These are phyloP conservation scores for Pichia sp. DNA, from an alignment of 1,139 yeast genomes.

Conservation along the genomic window DNA sequence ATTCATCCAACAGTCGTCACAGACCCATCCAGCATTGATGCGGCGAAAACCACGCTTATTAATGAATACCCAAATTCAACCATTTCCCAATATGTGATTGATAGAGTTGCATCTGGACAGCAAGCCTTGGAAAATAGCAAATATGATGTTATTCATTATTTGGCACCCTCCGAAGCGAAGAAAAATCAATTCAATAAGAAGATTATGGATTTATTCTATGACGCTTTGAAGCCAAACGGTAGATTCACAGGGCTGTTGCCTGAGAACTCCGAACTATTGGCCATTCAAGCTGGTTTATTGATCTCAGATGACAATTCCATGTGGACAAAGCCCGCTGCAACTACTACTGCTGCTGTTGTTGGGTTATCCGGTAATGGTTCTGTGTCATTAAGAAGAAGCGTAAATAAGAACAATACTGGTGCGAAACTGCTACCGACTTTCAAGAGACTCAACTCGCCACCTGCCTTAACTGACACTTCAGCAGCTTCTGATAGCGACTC, in stretches of 20 bases:
- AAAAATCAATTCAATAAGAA: slow-evolving; percentile 36
- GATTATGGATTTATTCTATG: slow-evolving; percentile 37
- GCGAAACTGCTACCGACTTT: slow-evolving; percentile 11
- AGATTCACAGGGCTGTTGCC: slow-evolving; percentile 47
- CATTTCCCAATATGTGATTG: slow-evolving; percentile 61
- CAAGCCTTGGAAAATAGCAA: slow-evolving; percentile 37
- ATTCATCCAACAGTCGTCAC: slow-evolving; percentile 72
- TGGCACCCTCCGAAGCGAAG: slow-evolving; percentile 49
- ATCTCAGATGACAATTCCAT: slow-evolving; percentile 31
- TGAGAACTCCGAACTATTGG: slow-evolving; percentile 45
- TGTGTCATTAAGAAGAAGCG: slow-evolving; percentile 19
- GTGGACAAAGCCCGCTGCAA: slow-evolving; percentile 39
- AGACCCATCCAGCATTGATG: slow-evolving; percentile 41
- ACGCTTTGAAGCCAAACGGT: slow-evolving; percentile 41
- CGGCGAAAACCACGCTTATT: slow-evolving; percentile 28
- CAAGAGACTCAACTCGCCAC: slow-evolving; percentile 26
- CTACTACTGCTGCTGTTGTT: slow-evolving; percentile 2
- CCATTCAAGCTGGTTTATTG: slow-evolving; percentile 59
- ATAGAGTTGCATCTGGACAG: slow-evolving; percentile 54
- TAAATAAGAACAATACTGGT: slow-evolving; percentile 1
- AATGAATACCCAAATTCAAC: slow-evolving; percentile 21
- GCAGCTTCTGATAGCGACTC: slow-evolving; percentile 31
- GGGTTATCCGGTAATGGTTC: slow-evolving; percentile 3
- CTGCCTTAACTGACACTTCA: slow-evolving; percentile 40
- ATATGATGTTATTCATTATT: slow-evolving; percentile 46